phyloP scores from a whole-genome alignment of 352 stramenopile genomes.

The Phytopythium boreale region DNA sequence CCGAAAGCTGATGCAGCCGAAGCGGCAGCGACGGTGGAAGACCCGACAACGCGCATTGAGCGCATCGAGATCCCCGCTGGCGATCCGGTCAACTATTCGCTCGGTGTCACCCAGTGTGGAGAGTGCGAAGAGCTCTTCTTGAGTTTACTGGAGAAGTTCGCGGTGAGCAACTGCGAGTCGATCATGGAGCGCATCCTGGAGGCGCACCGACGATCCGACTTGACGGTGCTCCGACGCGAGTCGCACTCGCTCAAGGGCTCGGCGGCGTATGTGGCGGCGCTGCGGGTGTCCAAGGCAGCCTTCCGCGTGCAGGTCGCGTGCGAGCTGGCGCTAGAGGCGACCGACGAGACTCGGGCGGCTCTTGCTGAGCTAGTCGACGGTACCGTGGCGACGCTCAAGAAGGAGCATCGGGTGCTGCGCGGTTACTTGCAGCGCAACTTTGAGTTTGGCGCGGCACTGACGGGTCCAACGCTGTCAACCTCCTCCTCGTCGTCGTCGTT shows the following conservation, averaged over 20 bases:
- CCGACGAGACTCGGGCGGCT: constrained; percentile 19
- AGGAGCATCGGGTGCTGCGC: constrained; percentile 60
- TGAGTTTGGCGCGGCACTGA: constrained; percentile 38
- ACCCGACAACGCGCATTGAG: constrained; percentile 1
- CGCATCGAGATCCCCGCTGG: constrained; percentile 69
- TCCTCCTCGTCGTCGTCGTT: constrained; percentile 1
- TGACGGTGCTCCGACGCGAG: constrained; percentile 54
- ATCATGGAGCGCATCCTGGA: constrained; percentile 55
- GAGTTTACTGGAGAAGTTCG: constrained; percentile 78
- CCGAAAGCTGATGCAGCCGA: background rate
- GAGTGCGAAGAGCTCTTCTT: constrained; percentile 75
- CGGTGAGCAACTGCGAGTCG: constrained; percentile 43
- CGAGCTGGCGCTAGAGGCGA: constrained; percentile 51
- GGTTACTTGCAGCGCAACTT: constrained; percentile 84
- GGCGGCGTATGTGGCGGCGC: constrained; percentile 72
- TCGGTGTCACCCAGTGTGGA: constrained; percentile 79
- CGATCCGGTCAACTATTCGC: constrained; percentile 75
- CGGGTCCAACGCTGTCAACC: background rate
- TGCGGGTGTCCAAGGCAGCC: constrained; percentile 74
- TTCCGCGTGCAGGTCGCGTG: constrained; percentile 79
- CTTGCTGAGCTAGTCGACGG: constrained; percentile 34
- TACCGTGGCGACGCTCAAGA: constrained; percentile 41
- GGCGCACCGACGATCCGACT: constrained; percentile 42
- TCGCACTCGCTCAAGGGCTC: constrained; percentile 81
- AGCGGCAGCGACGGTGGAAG: background rate